Evolutionary conservation across 148 eudicot species (phyloP), one percentile per base, ranked within the genome.

Genomic region (Heliosperma pusillum): DNA sequence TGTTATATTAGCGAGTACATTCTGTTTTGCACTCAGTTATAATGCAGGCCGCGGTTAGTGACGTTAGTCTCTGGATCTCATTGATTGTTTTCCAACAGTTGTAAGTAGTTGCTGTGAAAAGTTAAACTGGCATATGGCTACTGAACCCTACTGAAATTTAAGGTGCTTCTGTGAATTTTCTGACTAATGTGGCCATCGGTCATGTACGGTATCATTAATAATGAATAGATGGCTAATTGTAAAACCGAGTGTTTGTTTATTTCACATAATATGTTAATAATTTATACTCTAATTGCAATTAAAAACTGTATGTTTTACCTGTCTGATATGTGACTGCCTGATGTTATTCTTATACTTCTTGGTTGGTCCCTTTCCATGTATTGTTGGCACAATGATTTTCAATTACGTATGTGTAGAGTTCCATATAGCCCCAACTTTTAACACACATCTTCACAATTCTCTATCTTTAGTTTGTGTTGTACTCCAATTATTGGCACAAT

Each of bases 391-490:
- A 25, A 22, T 50, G 5, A 24, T 25, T 36, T 36, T 69, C 72
- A 47, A 47, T 4, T 29, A 69, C 50, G 40, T 69, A 16, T 50
- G 26, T 15, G 4, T 17, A 1, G 7, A 10, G 12, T 69, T 27
- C 36, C 21, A 24, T 36, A 50, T 69, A 21, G 50, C 47, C 50
- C 25, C 64, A 50, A 50, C 55, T 50, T 50, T 36, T 11, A 44
- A 22, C 29, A 47, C 74, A 17, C 16, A 29, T 71, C 73, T 70
- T 25, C 36, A 12, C 17, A 5, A 24, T 70, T n/a, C 74, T 71
- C 26, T 53, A 27, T n/a, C 36, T 4, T 55, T 27, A 11, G 7
- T 30, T 55, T 71, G 72, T 52, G 66, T 13, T 24, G 50, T 44
- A 20, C 53, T 59, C 16, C 33, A 27, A 4, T 21, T 58, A 36